Evolutionary conservation across 768 basidiomycete species (phyloP).

Genomic region (Tylopilus vinaceipallidus): DNA sequence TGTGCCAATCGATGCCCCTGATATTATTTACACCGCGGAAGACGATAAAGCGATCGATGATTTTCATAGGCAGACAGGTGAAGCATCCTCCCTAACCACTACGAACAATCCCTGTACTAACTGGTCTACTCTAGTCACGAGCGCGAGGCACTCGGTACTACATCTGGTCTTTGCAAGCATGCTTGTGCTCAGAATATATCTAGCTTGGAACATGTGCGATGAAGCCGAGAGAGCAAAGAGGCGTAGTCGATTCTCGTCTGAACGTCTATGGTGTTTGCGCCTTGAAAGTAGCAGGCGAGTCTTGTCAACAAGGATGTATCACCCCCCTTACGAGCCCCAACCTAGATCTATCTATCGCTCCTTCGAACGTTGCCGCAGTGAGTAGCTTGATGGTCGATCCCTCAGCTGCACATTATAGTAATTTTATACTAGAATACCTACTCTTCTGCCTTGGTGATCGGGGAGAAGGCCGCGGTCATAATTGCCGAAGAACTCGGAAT

Average conservation of each 20-base stretch:
- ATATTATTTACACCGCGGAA: conserved; percentile 32
- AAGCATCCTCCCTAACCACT: neutral
- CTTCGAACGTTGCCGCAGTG: conserved; percentile 38
- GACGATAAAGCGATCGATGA: conserved; percentile 36
- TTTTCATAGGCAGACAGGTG: conserved; percentile 24
- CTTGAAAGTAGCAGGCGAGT: conserved; percentile 56
- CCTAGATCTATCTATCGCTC: conserved; percentile 39
- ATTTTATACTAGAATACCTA: conserved; percentile 19
- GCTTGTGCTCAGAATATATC: neutral
- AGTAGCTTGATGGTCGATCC: neutral
- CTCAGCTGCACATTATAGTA: neutral
- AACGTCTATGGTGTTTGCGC: conserved; percentile 60
- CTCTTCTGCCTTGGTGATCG: conserved; percentile 25
- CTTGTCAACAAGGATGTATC: neutral
- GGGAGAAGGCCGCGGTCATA: conserved; percentile 25
- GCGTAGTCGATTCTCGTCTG: conserved; percentile 60
- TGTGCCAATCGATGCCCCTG: conserved; percentile 24
- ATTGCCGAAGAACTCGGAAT: conserved; percentile 25
- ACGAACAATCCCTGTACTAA: neutral
- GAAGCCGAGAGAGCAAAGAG: conserved; percentile 55
- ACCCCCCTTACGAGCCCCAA: neutral
- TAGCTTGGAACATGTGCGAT: conserved; percentile 68
- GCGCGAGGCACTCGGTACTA: conserved; percentile 34
- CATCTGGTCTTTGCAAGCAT: neutral
- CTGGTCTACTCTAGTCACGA: conserved; percentile 20